A percentile compares a stretch with the other conserved stretches of the same genome.
Conservation (phyloP, 306 rosid species). For the Medicago arabica region DNA sequence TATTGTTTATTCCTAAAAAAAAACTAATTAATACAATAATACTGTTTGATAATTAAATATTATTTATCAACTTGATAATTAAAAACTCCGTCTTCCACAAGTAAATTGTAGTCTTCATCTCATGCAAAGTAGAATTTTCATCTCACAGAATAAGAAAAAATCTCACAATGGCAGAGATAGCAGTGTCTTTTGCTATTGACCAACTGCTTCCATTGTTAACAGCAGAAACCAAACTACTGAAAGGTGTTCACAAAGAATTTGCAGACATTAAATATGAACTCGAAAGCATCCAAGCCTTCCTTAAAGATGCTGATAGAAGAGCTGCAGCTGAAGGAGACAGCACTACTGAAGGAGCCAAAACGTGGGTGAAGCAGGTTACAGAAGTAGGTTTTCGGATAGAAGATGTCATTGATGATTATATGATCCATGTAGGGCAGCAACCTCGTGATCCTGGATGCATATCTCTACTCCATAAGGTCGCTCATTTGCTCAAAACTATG, state of each 20-base stretch:
- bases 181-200: neutral
- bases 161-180: neutral
- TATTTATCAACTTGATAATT: no score
- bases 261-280: neutral
- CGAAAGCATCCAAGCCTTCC: neutral
- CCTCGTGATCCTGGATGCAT: neutral
- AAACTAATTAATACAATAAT: no score
- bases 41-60: no score
- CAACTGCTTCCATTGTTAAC: neutral
- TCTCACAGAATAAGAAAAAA: neutral
- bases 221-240: neutral
- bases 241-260: neutral
- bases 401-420: neutral
- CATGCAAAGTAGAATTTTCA: no score
- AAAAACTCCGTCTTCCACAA: neutral
- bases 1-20: no score
- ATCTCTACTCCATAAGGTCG: neutral
- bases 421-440: neutral
- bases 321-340: neutral
- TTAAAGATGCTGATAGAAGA: slow-evolving; percentile 6
- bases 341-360: neutral
- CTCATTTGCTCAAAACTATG: neutral
- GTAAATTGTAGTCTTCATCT: neutral
- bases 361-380: neutral
- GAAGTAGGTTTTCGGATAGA: neutral